Base-by-base conservation (phyloP, 2,329 filamentous ascomycete species). In the Microsporum audouinii region DNA sequence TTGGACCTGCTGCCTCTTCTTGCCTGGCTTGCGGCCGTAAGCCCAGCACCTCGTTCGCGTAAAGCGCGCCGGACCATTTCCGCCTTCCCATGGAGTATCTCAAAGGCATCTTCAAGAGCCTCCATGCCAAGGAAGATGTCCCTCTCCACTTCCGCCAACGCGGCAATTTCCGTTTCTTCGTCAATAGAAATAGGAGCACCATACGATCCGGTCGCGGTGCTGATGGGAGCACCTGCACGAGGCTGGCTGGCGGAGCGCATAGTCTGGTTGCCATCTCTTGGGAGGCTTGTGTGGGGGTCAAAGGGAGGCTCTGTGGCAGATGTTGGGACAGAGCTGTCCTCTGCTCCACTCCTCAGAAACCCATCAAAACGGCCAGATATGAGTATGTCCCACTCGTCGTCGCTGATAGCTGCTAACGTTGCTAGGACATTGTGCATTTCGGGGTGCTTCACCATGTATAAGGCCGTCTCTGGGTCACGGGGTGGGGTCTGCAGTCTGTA, bases 101-200 rank as follows among this genome's bases (percentile, higher is more conserved):
- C 92, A 68, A 97, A 96, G 0, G 91, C 91, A 70, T 96, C 90
- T 73, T 97, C 92, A 29, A 97, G 82, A 0, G 85, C 86, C 75
- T 97, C 92, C 92, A 97, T 97, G 64, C 91, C 89, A 38, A 85
- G 82, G 75, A 92, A 96, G 62, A 97, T 95, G 69, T 96, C 90
- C 5, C 91, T 85, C 74, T 97, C 92, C 43, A 96, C 86, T 74
- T 96, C 92, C 5, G 90, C 90, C 4, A 96, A 81, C 0, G 89
- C 88, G 0, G 88, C 88, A 68, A 96, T 91, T 72, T 96, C 92
- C 60, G 89, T 89, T 69, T 97, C 92, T 73, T 97, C 92, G 71
- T 96, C 92, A 62, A 95, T 84, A 2, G 91, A 91, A 2, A 97
- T 91, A 1, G 86, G 87, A 0, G 85, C 87, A n/a, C 85, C 77